These are phyloP conservation scores for Pythium brassicae DNA, from an alignment of 352 stramenopile genomes.

Conservation along the genomic window DNA sequence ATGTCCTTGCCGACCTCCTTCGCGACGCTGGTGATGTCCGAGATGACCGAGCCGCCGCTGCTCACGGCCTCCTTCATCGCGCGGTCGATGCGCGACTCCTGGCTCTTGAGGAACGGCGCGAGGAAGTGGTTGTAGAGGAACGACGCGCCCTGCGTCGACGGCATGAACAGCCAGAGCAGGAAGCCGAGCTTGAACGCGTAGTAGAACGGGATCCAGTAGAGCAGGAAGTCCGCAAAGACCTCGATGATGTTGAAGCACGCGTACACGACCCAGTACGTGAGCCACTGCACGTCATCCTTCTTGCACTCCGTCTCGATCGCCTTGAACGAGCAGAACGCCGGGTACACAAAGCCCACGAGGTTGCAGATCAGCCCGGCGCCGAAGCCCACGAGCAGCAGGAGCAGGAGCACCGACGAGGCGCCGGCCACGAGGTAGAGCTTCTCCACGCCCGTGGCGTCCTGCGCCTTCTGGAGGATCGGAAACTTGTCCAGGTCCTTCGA, in stretches of 20 bases:
- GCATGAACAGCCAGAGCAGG: constrained; percentile 96
- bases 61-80: constrained; percentile 81
- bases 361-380: constrained; percentile 84
- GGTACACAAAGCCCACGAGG: constrained; percentile 80
- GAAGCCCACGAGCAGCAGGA: constrained; percentile 83
- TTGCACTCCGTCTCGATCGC: constrained; percentile 73
- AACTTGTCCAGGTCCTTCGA: constrained; percentile 84
- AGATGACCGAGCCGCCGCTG: constrained; percentile 70
- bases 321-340: constrained; percentile 83
- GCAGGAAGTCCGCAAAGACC: constrained; percentile 94
- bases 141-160: constrained; percentile 92
- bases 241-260: constrained; percentile 96
- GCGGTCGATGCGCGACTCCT: constrained; percentile 80
- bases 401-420: constrained; percentile 52
- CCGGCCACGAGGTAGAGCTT: constrained; percentile 85
- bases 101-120: constrained; percentile 75
- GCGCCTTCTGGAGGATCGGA: constrained; percentile 65
- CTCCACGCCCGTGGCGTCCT: constrained; percentile 81
- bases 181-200: constrained; percentile 98
- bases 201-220: constrained; percentile 99
- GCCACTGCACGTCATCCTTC: constrained; percentile 86
- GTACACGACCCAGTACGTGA: constrained; percentile 99
- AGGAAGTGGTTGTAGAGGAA: constrained; percentile 96
- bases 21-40: constrained; percentile 74
- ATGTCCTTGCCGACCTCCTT: constrained; percentile 74